phyloP scores from a whole-genome alignment of 768 basidiomycete genomes.

The Neoboletus magnificus region DNA sequence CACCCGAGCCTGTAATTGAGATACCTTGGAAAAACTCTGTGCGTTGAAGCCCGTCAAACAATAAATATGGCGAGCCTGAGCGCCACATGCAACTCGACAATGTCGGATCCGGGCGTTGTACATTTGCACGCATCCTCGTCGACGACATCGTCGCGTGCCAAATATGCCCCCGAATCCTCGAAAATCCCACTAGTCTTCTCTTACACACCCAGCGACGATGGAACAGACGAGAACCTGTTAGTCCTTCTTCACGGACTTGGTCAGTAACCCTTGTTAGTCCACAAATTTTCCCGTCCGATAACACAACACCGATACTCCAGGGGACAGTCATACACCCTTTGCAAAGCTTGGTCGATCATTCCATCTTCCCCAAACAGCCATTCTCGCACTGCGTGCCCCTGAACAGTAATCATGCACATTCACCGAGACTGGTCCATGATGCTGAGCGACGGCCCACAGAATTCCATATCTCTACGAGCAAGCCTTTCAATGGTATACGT shows the following conservation, averaged over 20 bases:
- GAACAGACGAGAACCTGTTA: constrained; percentile 81
- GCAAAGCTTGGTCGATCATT: constrained; percentile 65
- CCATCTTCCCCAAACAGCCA: constrained; percentile 87
- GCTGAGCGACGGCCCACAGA: constrained; percentile 36
- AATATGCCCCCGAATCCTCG: constrained; percentile 46
- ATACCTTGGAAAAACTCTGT: background rate
- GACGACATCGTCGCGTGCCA: constrained; percentile 33
- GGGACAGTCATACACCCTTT: constrained; percentile 81
- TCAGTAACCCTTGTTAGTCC: constrained; percentile 29
- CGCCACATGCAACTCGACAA: background rate
- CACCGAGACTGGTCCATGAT: background rate
- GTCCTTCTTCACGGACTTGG: constrained; percentile 86
- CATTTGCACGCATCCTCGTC: constrained; percentile 20
- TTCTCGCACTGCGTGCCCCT: constrained; percentile 76
- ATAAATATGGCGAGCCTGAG: background rate
- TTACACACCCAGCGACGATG: constrained; percentile 75
- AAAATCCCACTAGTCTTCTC: constrained; percentile 54
- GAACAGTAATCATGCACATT: constrained; percentile 51
- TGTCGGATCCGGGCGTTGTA: constrained; percentile 16
- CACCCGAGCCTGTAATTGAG: background rate
- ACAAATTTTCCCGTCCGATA: background rate
- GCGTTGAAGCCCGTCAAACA: background rate
- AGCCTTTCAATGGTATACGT: constrained; percentile 83
- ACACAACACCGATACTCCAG: constrained; percentile 37
- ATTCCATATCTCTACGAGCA: constrained; percentile 77